Base-by-base conservation (phyloP, 306 rosid genomes). In the Mucuna pruriens region DNA sequence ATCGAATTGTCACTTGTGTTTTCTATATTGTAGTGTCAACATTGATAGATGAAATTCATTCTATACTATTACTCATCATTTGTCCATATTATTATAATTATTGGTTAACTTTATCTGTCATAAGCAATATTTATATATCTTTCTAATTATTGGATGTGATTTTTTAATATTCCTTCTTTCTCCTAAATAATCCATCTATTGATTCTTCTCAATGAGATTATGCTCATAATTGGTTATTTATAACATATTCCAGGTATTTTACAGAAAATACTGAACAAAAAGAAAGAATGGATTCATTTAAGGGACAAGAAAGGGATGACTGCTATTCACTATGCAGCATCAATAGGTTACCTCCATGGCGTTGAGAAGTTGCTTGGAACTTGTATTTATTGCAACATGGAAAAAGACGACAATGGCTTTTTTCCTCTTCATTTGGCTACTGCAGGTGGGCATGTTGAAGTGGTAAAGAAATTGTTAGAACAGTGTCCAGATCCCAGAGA, bases 371-470 rank as follows among this genome's bases (percentile, higher is more conserved):
- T 76, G 15, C 9, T 29, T 26, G 4, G 5, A 2, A 10, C n/a
- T 4, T 61, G 80, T 76, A 5, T 4, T n/a, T 9, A 46, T 0
- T 61, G 34, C 4, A 19, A n/a, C 31, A 61, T 9, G 31, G 71
- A 5, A 60, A 60, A 1, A 8, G 80, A 20, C 25, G 19, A 44
- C 0, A 0, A 45, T 45, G 22, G 62, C 36, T 39, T 60, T 31
- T 40, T 42, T 19, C 80, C 80, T 25, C 55, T 75, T 42, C 80
- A 75, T 29, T n/a, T 40, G 13, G 80, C 80, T 19, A 33, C 54
- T 15, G 9, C 7, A 13, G 10, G 13, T 6, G 79, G 79, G 7
- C 55, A 40, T 39, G 6, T 11, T 7, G 4, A 75, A 22, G 40
- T 58, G 5, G n/a, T 75, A 11, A 25, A 11, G 40, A 69, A 55